Evolutionary conservation across 371 early-diverging fungal species (phyloP).

Genomic region (Polyrhizophydium stewartii): DNA sequence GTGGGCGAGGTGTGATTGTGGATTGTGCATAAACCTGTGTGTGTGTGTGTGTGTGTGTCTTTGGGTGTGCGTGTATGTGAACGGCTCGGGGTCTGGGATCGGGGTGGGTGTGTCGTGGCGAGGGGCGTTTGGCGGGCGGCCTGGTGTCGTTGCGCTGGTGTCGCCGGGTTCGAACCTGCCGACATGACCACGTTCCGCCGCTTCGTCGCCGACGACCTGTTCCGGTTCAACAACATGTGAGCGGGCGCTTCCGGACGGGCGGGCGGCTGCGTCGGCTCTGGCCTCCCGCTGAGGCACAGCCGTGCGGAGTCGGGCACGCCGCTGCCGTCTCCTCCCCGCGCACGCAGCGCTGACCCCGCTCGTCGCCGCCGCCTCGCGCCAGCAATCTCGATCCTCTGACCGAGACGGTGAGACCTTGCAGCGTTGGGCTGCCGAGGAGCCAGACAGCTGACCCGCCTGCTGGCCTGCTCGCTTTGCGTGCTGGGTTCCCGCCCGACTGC

Average conservation of each 20-base stretch:
- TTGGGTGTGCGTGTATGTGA: too few relatives aligned
- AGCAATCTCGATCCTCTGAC: conserved; percentile 86
- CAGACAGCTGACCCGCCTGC: not conserved
- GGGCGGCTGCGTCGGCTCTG: too few relatives aligned
- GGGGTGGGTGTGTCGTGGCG: too few relatives aligned
- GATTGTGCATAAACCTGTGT: too few relatives aligned
- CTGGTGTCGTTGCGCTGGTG: not conserved
- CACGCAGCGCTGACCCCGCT: too few relatives aligned
- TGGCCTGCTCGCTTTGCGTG: not conserved
- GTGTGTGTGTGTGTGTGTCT: too few relatives aligned
- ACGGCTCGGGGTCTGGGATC: too few relatives aligned
- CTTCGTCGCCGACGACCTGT: conserved; percentile 81
- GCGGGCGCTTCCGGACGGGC: not conserved
- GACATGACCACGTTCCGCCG: conserved; percentile 67
- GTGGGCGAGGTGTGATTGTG: not conserved
- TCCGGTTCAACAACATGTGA: conserved; percentile 79
- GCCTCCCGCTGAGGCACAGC: too few relatives aligned
- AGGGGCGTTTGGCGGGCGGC: too few relatives aligned
- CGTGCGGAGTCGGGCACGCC: too few relatives aligned
- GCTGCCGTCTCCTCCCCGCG: too few relatives aligned
- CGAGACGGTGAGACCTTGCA: conserved; percentile 65
- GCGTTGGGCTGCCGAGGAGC: not conserved
- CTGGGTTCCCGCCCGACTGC: too few relatives aligned
- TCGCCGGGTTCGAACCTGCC: not conserved
- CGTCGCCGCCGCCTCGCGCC: not conserved